Base-by-base conservation (phyloP, 305 asterid species). In the Fraxinus sp. region DNA sequence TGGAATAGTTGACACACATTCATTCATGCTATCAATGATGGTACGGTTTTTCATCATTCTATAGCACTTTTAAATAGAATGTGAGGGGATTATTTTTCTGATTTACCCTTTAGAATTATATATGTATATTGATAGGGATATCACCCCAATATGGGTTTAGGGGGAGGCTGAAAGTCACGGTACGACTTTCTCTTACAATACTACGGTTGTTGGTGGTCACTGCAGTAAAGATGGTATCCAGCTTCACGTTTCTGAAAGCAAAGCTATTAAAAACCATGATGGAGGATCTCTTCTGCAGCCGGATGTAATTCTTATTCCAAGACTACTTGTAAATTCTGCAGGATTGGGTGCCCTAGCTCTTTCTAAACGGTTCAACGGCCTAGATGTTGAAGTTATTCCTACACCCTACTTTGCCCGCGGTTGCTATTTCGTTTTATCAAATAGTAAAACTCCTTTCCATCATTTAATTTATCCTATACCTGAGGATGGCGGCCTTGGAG, bases 401-500 rank as follows among this genome's bases (percentile, higher is more conserved):
- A 55, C 30, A 49, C 79, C 97, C 77, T 87, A 87, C 89, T 94
- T 85, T 78, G 99, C 97, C 20, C 98, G 98, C 5, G 98, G 98
- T 62, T 93, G 98, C 90, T 95, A 94, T 74, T 94, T 94, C 87
- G 90, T 93, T 0, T 55, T 94, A 37, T 86, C 97, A 64, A 93
- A 86, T 66, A 80, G 83, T 73, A 88, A 75, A 84, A 26, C 82
- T 13, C 83, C 93, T 52, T 95, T 95, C 83, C 86, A 73, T 26
- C 97, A 90, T 81, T 87, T 94, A 91, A 92, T 95, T 78, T 94
- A 94, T 87, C 98, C 99, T 71, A 85, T 95, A 76, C 99, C 97
- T 11, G 98, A 95, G 87, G 96, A 92, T 82, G 98, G 99, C 33
- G 98, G 99, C 41, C 92, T 95, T 22, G 99, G 99, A 59, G 97